Evolutionary conservation across 345 rosid species (phyloP).

Genomic region (Corchorus olitorius): DNA sequence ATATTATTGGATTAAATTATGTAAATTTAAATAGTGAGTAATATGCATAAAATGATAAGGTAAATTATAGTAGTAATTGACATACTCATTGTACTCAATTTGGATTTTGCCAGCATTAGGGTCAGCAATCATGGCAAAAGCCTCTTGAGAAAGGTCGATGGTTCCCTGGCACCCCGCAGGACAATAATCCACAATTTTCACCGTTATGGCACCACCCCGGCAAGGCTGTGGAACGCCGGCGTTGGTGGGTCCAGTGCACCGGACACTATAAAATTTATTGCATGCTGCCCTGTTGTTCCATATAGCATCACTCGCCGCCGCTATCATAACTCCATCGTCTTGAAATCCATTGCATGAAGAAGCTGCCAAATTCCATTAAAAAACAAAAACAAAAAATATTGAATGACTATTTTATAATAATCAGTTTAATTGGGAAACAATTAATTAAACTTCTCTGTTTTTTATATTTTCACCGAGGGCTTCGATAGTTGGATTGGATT

Average conservation of each 20-base stretch:
- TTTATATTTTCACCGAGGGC: no score
- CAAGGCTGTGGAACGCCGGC: slow-evolving; percentile 37
- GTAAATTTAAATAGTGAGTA: no score
- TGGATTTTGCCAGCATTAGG: slow-evolving; percentile 40
- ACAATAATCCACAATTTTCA: slow-evolving; percentile 46
- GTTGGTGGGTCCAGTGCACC: slow-evolving; percentile 40
- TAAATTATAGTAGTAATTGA: background rate
- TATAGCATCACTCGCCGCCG: slow-evolving; percentile 48
- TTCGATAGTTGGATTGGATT: no score
- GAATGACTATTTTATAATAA: no score
- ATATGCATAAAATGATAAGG: no score
- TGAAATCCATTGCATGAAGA: slow-evolving; percentile 36
- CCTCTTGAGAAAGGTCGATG: slow-evolving; percentile 47
- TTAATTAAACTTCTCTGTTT: no score
- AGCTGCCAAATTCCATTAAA: slow-evolving; percentile 24
- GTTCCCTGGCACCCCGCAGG: slow-evolving; percentile 32
- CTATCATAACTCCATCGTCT: slow-evolving; percentile 41
- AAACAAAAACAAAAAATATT: no score
- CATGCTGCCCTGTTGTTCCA: slow-evolving; percentile 52
- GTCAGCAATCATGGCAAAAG: slow-evolving; percentile 48
- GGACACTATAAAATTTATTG: slow-evolving; percentile 37
- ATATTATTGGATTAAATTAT: no score
- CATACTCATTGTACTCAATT: background rate
- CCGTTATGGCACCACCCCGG: slow-evolving; percentile 30
- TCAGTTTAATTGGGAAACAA: no score